Percentiles rank a stretch among this genome's conserved stretches.
Evolutionary conservation across 768 basidiomycete genomes (phyloP).

Genomic region (Mycena polygramma): DNA sequence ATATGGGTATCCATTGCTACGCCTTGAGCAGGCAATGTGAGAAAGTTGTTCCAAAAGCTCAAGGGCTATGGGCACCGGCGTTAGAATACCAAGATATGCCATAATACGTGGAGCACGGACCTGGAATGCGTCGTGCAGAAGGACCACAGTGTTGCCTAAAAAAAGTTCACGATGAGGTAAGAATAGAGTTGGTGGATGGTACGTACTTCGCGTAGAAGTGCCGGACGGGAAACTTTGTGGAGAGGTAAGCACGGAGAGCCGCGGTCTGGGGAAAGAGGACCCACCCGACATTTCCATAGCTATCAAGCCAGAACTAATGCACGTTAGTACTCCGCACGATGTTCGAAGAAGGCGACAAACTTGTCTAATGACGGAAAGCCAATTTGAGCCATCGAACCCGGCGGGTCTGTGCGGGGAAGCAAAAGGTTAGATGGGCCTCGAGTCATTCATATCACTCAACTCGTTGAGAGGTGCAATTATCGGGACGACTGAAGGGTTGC

Average conservation of each 20-base stretch:
- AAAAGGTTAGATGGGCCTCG: neutral
- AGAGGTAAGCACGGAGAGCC: neutral
- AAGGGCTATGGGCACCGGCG: slow-evolving; percentile 17
- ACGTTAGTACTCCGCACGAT: slow-evolving; percentile 4
- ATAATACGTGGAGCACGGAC: slow-evolving; percentile 6
- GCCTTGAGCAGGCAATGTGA: slow-evolving; percentile 18
- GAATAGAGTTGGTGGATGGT: neutral
- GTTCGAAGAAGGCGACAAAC: slow-evolving; percentile 41
- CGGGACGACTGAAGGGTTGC: slow-evolving; percentile 67
- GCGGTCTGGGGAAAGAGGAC: slow-evolving; percentile 1
- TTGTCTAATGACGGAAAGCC: slow-evolving; percentile 64
- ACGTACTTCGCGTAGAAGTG: slow-evolving; percentile 60
- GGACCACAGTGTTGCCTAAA: slow-evolving; percentile 26
- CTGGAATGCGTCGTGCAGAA: slow-evolving; percentile 35
- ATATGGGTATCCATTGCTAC: slow-evolving; percentile 35
- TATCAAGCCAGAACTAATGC: slow-evolving; percentile 78
- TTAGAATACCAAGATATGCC: neutral
- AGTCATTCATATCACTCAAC: slow-evolving; percentile 51
- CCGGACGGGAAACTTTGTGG: slow-evolving; percentile 45
- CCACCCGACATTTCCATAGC: slow-evolving; percentile 81
- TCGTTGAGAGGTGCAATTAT: slow-evolving; percentile 86
- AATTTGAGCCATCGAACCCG: slow-evolving; percentile 67
- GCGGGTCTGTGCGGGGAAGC: slow-evolving; percentile 68
- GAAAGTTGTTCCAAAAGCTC: slow-evolving; percentile 25
- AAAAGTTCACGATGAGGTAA: neutral